A percentile compares a stretch with the other conserved stretches of the same genome.
phyloP scores from a whole-genome alignment of 495 filamentous ascomycete species.

The Xylaria longipes region DNA sequence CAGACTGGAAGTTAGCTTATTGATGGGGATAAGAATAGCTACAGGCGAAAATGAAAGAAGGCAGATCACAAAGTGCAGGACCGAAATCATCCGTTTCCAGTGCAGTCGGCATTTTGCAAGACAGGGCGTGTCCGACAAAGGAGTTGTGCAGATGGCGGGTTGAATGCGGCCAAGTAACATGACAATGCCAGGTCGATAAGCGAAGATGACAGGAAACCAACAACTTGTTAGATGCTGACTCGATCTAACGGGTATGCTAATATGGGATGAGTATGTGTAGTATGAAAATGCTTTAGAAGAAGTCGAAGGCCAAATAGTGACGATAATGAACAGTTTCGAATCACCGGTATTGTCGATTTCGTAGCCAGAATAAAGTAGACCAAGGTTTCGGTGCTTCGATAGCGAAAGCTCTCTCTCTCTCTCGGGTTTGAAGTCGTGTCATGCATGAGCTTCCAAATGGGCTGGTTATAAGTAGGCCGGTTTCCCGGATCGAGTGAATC shows the following conservation, averaged over 20 bases:
- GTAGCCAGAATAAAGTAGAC: neutral
- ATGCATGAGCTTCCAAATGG: neutral
- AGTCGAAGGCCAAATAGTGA: neutral
- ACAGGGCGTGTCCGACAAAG: slow-evolving; percentile 17
- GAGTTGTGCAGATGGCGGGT: neutral
- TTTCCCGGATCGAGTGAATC: neutral
- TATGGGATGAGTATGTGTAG: neutral
- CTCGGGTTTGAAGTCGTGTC: neutral
- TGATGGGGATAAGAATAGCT: neutral
- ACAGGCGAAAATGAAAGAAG: neutral
- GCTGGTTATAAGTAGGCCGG: neutral
- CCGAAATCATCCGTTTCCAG: neutral
- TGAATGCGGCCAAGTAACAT: slow-evolving; percentile 4
- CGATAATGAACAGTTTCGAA: neutral
- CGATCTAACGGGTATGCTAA: neutral
- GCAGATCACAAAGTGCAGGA: neutral
- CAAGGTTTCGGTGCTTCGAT: neutral
- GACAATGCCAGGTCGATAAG: neutral
- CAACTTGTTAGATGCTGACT: neutral
- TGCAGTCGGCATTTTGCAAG: slow-evolving; percentile 5
- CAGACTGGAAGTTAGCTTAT: slow-evolving; percentile 32
- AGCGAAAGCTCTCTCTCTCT: neutral
- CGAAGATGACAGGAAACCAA: neutral
- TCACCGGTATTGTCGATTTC: neutral
- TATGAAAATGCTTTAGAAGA: neutral